Evolutionary conservation across 352 stramenopile species (phyloP), one percentile per base, ranked within the genome.

Genomic region (Pythium vanterpoolii): DNA sequence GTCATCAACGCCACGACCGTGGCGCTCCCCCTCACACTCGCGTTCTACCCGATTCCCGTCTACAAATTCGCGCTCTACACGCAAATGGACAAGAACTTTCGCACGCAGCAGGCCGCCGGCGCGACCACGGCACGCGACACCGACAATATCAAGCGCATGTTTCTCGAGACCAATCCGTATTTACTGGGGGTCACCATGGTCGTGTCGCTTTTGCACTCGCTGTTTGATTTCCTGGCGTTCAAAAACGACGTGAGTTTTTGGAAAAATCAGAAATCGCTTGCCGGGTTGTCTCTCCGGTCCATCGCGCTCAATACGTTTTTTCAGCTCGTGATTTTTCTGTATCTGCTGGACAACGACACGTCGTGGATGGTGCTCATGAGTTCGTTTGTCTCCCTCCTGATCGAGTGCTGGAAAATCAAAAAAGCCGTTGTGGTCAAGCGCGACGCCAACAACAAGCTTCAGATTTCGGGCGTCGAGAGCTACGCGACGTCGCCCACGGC

Each of bases 241-340:
- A 98, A 98, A 71, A 98, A 97, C 67, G 97, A 99, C 73, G 96
- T 99, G 60, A 93, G 87, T 44, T 99, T 99, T 74, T 99, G 97
- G 97, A 80, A 88, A 44, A 96, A 98, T 56, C 97, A 99, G 61
- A 98, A 98, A 48, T 98, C 90, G 66, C 82, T 99, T 21, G 93
- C 90, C 28, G 97, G 97, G 1, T 72, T 99, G 8, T 98, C 87
- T 59, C 81, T 98, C 28, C 83, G 95, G 42, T 94, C 90, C 8
- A 79, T 99, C 19, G 93, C 96, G 66, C 80, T 99, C 36, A 98
- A 99, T 69, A 93, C 96, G 71, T 91, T 99, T 63, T 98, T 98
- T 74, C 96, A 98, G 74, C 71, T 97, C 42, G 87, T 99, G 31
- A 98, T 99, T 60, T 89, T 99, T 28, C 67, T 99, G n/a, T 99